Percentiles rank a stretch among this genome's conserved stretches.
Evolutionary conservation across 306 rosid species (phyloP).

Genomic region (Quercus gilva): DNA sequence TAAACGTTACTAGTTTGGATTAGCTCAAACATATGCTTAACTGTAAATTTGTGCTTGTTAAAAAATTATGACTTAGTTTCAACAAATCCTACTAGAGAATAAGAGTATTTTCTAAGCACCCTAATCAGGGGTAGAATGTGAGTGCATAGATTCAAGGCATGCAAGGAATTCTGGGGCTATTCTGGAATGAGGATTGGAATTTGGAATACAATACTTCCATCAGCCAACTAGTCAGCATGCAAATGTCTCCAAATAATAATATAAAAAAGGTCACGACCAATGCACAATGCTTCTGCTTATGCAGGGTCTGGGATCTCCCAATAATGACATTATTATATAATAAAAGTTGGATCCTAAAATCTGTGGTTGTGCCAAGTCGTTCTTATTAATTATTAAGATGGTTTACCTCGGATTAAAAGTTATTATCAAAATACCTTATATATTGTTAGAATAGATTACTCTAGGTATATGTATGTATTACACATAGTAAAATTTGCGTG

Average conservation of each 20-base stretch:
- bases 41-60: not conserved
- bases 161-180: not conserved
- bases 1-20: not conserved
- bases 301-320: too few relatives aligned
- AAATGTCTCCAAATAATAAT: not conserved
- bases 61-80: not conserved
- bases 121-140: not conserved
- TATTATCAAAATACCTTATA: too few relatives aligned
- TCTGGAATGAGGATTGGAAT: not conserved
- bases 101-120: not conserved
- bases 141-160: not conserved
- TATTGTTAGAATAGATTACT: too few relatives aligned
- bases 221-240: not conserved
- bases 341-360: too few relatives aligned
- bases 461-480: too few relatives aligned
- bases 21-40: not conserved
- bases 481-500: too few relatives aligned
- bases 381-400: too few relatives aligned
- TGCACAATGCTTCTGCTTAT: too few relatives aligned
- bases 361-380: too few relatives aligned
- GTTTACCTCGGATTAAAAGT: too few relatives aligned
- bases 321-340: too few relatives aligned
- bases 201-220: not conserved
- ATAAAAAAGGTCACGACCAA: not conserved
- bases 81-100: not conserved